Percentiles rank a stretch among this genome's conserved stretches.
Evolutionary conservation across 2,329 filamentous ascomycete genomes (phyloP).

Genomic region (Phialophora macrospora): DNA sequence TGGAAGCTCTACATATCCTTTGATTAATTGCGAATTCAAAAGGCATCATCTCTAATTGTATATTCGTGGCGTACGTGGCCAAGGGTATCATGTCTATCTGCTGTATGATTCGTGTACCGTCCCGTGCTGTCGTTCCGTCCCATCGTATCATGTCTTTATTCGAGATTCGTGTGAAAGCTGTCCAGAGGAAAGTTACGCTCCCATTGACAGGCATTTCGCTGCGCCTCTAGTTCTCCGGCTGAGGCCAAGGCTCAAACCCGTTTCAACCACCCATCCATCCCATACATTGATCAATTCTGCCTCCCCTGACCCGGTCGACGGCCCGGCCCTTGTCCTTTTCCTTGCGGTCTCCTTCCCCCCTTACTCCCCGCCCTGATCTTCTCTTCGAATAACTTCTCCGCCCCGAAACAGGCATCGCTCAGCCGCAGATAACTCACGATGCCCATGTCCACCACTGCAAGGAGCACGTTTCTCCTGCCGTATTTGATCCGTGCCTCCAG

Average conservation of each 20-base stretch:
- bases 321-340: conserved; percentile 1
- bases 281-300: background rate
- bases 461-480: conserved; percentile 78
- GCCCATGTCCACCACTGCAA: conserved; percentile 89
- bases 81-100: background rate
- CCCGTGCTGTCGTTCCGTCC: background rate
- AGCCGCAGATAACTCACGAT: conserved; percentile 86
- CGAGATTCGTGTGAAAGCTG: background rate
- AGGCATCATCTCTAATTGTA: background rate
- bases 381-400: conserved; percentile 67
- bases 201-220: background rate
- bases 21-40: background rate
- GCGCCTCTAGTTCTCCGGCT: background rate
- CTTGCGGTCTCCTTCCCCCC: conserved; percentile 33
- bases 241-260: background rate
- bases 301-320: conserved; percentile 2
- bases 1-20: background rate
- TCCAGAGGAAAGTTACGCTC: background rate
- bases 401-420: conserved; percentile 77
- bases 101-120: background rate
- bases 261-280: background rate
- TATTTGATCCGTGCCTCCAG: conserved; percentile 81
- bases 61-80: background rate
- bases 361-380: conserved; percentile 42
- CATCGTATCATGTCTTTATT: background rate